A percentile compares a stretch with the other conserved stretches of the same genome.
These are phyloP conservation scores for Candida chauliodis DNA, from an alignment of 805 yeast genomes.

Conservation along the genomic window DNA sequence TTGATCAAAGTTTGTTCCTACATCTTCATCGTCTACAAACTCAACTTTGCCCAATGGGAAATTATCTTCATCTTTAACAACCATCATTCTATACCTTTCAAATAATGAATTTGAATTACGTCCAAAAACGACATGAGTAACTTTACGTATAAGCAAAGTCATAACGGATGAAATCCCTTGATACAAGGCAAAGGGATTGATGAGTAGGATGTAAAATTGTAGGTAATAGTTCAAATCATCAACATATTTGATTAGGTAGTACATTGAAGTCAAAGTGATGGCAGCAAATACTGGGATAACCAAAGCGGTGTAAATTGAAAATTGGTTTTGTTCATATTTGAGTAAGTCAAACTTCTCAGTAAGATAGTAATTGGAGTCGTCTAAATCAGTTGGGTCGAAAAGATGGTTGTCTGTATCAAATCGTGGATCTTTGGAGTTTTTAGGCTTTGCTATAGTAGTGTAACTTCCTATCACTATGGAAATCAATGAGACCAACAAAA, in stretches of 20 bases:
- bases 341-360: conserved; percentile 10
- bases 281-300: conserved; percentile 46
- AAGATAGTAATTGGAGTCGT: conserved; percentile 13
- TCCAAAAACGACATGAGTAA: conserved; percentile 22
- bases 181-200: conserved; percentile 31
- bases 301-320: conserved; percentile 7
- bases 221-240: conserved; percentile 29
- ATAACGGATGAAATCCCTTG: conserved; percentile 23
- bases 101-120: conserved; percentile 22
- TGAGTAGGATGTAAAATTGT: conserved; percentile 30
- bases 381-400: conserved; percentile 24
- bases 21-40: conserved; percentile 16
- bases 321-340: conserved; percentile 2
- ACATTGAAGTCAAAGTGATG: conserved; percentile 31
- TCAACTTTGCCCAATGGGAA: conserved; percentile 38
- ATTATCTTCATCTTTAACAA: conserved; percentile 33
- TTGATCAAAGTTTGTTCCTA: conserved; percentile 22
- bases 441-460: conserved; percentile 22
- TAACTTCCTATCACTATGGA: conserved; percentile 17
- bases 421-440: conserved; percentile 20
- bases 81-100: conserved; percentile 38
- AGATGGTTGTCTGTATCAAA: conserved; percentile 10
- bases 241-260: conserved; percentile 31
- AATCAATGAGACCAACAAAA: conserved; percentile 23
- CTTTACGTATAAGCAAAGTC: conserved; percentile 21